These are phyloP conservation scores for Pseudonitzschia multiseries DNA, from an alignment of 108 stramenopile genomes.

Conservation along the genomic window DNA sequence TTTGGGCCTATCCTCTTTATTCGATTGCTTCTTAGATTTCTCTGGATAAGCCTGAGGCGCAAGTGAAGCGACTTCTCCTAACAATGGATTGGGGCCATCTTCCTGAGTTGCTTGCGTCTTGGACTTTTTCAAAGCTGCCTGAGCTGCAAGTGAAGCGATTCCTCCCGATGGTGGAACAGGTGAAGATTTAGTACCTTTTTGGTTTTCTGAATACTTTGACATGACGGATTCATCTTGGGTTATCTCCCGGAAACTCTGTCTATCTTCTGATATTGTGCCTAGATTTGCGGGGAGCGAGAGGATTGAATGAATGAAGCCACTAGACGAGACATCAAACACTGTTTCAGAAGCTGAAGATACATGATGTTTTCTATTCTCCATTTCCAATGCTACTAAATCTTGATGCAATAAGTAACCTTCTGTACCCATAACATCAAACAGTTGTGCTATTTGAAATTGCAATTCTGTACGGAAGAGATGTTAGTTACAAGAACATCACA, in stretches of 20 bases:
- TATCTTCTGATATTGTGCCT: not conserved
- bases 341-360: not conserved
- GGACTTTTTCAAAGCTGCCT: slow-evolving; percentile 14
- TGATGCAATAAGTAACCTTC: slow-evolving; percentile 43
- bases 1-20: not conserved
- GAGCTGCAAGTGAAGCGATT: slow-evolving; percentile 38
- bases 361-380: not conserved
- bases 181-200: not conserved
- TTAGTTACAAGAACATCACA: not conserved
- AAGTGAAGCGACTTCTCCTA: slow-evolving; percentile 28
- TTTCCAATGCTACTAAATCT: slow-evolving; percentile 20
- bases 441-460: slow-evolving; percentile 48
- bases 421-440: slow-evolving; percentile 35
- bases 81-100: not conserved
- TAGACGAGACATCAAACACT: not conserved
- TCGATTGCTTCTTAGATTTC: not conserved
- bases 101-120: slow-evolving; percentile 1
- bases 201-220: slow-evolving; percentile 2
- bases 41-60: slow-evolving; percentile 10
- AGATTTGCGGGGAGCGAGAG: not conserved
- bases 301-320: not conserved
- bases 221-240: not conserved
- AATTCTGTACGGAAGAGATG: slow-evolving; percentile 28
- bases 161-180: slow-evolving; percentile 7
- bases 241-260: not conserved